phyloP scores from a whole-genome alignment of 2,329 filamentous ascomycete genomes.

The Pseudogymnoascus sp. region DNA sequence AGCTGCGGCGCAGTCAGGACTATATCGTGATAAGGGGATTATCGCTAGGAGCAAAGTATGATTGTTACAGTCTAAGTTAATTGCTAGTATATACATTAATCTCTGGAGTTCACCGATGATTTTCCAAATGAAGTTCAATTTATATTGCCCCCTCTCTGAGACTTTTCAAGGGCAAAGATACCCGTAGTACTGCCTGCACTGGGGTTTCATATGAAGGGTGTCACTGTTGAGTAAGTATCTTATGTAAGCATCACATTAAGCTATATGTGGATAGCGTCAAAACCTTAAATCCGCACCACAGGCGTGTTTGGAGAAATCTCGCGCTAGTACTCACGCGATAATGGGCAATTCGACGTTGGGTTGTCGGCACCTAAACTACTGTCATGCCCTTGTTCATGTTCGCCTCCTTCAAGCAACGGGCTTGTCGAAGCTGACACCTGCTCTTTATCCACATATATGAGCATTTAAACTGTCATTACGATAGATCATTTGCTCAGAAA shows the following conservation, averaged over 20 bases:
- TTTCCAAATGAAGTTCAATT: background rate
- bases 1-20: background rate
- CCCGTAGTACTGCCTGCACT: background rate
- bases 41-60: background rate
- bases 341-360: slow-evolving; percentile 10
- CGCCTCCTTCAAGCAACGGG: slow-evolving; percentile 8
- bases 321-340: slow-evolving; percentile 9
- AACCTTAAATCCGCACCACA: slow-evolving; percentile 8
- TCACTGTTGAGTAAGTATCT: background rate
- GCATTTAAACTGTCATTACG: background rate
- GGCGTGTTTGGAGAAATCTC: slow-evolving; percentile 1
- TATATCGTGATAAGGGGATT: background rate
- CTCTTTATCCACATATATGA: slow-evolving; percentile 4
- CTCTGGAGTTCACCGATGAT: background rate
- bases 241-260: background rate
- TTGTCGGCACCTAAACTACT: slow-evolving; percentile 4
- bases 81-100: background rate
- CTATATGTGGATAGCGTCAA: slow-evolving; percentile 3
- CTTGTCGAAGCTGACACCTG: slow-evolving; percentile 3
- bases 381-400: background rate
- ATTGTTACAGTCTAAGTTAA: background rate
- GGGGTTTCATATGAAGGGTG: background rate
- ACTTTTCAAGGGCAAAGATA: background rate
- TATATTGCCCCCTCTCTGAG: slow-evolving; percentile 1
- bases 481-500: background rate